A percentile compares a stretch with the other conserved stretches of the same genome.
phyloP scores from a whole-genome alignment of 2,329 filamentous ascomycete species.

The Aspergillus clavatus region DNA sequence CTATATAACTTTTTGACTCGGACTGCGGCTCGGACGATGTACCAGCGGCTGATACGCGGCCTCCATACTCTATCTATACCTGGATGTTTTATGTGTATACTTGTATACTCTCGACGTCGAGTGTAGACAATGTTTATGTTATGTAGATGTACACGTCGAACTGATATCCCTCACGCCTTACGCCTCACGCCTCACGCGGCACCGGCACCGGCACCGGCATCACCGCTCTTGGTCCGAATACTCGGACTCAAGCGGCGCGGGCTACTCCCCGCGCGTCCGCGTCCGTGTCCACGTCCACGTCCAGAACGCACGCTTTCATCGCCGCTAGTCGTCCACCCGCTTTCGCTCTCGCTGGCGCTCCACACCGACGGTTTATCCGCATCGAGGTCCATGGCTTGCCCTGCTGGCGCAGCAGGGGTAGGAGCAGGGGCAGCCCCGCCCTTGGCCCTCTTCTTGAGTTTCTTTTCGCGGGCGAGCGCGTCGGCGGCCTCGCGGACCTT shows the following conservation, averaged over 20 bases:
- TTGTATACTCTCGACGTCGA: too few relatives aligned
- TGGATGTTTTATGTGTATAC: too few relatives aligned
- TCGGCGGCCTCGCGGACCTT: constrained; percentile 20
- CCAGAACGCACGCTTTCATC: constrained; percentile 5
- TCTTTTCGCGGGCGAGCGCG: constrained; percentile 13
- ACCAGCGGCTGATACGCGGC: too few relatives aligned
- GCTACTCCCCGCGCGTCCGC: not conserved
- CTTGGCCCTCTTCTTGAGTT: constrained; percentile 20
- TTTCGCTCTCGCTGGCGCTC: constrained; percentile 36
- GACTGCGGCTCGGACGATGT: too few relatives aligned
- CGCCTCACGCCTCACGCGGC: too few relatives aligned
- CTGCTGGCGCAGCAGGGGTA: not conserved
- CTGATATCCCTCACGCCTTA: too few relatives aligned
- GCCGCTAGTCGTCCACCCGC: constrained; percentile 31
- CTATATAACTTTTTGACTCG: too few relatives aligned
- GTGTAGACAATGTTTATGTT: too few relatives aligned
- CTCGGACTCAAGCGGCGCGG: not conserved
- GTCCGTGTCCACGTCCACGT: too few relatives aligned
- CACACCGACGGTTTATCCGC: constrained; percentile 20
- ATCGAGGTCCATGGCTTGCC: constrained; percentile 2
- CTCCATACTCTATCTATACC: too few relatives aligned
- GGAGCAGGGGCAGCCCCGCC: constrained; percentile 4
- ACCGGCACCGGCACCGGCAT: too few relatives aligned
- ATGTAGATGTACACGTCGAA: too few relatives aligned
- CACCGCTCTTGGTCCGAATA: not conserved